Evolutionary conservation across 345 rosid species (phyloP), one percentile per base, ranked within the genome.

Genomic region (Eucalyptus rudis): DNA sequence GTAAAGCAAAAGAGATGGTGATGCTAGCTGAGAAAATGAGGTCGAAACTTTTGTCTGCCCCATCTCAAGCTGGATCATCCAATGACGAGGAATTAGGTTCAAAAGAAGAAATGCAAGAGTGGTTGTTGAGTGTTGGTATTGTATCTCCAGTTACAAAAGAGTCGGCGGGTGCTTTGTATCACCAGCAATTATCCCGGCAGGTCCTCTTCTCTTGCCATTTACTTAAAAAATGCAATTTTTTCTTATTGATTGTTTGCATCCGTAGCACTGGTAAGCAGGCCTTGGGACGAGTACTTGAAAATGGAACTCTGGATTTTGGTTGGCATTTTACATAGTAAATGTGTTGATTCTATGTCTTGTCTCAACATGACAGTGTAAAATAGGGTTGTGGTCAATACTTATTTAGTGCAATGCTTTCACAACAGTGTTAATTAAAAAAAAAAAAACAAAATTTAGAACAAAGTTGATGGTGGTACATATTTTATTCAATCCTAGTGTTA

Each of bases 121-220:
- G 96, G 97, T 91, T 98, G 94, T 90, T 97, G 94, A 98, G 99
- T 88, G 96, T 97, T 91, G 99, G 99, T 93, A 97, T 97, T 91
- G 92, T 96, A 91, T 97, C 99, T 44, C 99, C 99, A 1, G 99
- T 97, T 76, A 98, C 99, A 58, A 95, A 96, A 89, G 99, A 97
- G 89, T 95, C 99, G 88, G 99, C 99, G 2, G 99, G 99, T 56
- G 99, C 99, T 19, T 90, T 97, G 90, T 97, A 98, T 89, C 98
- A 97, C 89, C 99, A 97, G 91, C 98, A 97, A 88, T 89, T 96
- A 90, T 94, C 99, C 10, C 97, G 98, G 89, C 99, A 96, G 99
- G 99, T 98, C 91, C 89, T 86, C 89, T 87, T 87, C 87, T 87
- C 83, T 49, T 24, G 54, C 86, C 44, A 50, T 86, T 80, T 90